Percentiles rank a stretch among this genome's conserved stretches.
Evolutionary conservation across 2,329 filamentous ascomycete genomes (phyloP).

Genomic region (Stylonectria norvegica): DNA sequence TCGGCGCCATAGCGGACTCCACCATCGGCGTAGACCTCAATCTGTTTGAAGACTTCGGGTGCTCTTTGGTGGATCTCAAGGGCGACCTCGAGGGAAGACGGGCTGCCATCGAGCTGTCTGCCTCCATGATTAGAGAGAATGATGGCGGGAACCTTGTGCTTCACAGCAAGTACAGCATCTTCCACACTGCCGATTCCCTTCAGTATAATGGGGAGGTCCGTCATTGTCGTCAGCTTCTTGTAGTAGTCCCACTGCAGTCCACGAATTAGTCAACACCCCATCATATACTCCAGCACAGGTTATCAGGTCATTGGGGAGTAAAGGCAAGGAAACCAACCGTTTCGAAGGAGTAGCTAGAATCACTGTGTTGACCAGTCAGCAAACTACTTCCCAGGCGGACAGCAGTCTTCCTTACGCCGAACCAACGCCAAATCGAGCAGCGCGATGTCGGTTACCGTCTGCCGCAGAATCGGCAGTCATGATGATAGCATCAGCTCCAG

Average conservation of each 20-base stretch:
- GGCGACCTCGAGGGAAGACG: slow-evolving; percentile 37
- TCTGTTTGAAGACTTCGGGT: slow-evolving; percentile 38
- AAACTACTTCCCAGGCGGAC: too few relatives aligned
- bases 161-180: slow-evolving; percentile 34
- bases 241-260: slow-evolving; percentile 37
- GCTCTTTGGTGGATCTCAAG: slow-evolving; percentile 38
- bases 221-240: slow-evolving; percentile 34
- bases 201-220: slow-evolving; percentile 37
- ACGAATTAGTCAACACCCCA: too few relatives aligned
- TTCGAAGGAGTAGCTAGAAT: slow-evolving; percentile 25
- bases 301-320: too few relatives aligned
- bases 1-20: slow-evolving; percentile 43
- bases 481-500: slow-evolving; percentile 36
- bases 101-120: slow-evolving; percentile 39
- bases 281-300: too few relatives aligned
- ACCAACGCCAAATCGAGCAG: slow-evolving; percentile 36
- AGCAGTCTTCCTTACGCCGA: slow-evolving; percentile 33
- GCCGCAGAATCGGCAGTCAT: slow-evolving; percentile 41
- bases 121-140: slow-evolving; percentile 44
- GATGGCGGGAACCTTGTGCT: slow-evolving; percentile 33
- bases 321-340: too few relatives aligned
- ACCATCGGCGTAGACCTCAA: slow-evolving; percentile 40
- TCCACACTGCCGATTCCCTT: slow-evolving; percentile 39
- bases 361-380: too few relatives aligned
- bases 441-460: slow-evolving; percentile 39